A percentile compares a stretch with the other conserved stretches of the same genome.
phyloP scores from a whole-genome alignment of 176 grass and related monocot genomes.

The Avena sativa region DNA sequence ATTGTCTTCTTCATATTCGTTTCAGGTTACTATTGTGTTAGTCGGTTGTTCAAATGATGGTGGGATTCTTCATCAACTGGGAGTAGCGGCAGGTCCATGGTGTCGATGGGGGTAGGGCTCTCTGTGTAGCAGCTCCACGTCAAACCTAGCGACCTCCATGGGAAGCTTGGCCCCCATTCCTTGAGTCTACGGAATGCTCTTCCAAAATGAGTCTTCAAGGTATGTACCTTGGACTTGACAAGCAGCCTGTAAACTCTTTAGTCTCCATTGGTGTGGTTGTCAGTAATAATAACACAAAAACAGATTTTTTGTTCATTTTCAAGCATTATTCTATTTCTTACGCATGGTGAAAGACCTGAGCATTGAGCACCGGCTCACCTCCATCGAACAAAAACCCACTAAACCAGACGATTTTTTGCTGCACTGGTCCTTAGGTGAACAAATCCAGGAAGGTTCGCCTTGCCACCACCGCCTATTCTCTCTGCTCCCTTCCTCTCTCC shows the following conservation, averaged over 20 bases:
- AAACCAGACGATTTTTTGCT: no score
- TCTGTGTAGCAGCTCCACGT: no score
- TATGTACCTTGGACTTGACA: not conserved
- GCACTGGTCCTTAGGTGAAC: no score
- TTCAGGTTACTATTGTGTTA: not conserved
- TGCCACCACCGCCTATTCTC: no score
- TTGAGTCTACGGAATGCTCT: not conserved
- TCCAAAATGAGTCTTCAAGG: not conserved
- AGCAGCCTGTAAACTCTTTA: not conserved
- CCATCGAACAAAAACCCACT: no score
- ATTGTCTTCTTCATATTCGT: not conserved
- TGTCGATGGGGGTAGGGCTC: not conserved
- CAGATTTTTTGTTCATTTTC: no score
- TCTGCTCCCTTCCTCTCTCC: no score
- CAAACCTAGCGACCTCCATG: no score
- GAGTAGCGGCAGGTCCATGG: not conserved
- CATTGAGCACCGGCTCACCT: no score
- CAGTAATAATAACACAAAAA: not conserved
- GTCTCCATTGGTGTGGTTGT: not conserved
- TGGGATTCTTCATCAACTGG: not conserved
- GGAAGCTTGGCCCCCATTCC: not conserved
- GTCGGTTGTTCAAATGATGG: not conserved
- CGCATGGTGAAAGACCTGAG: no score
- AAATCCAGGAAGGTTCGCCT: no score
- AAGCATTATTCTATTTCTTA: no score